Percentiles rank a stretch among this genome's conserved stretches.
Conservation (phyloP, 805 yeast genomes). For the Cyberlindnera meyerae region DNA sequence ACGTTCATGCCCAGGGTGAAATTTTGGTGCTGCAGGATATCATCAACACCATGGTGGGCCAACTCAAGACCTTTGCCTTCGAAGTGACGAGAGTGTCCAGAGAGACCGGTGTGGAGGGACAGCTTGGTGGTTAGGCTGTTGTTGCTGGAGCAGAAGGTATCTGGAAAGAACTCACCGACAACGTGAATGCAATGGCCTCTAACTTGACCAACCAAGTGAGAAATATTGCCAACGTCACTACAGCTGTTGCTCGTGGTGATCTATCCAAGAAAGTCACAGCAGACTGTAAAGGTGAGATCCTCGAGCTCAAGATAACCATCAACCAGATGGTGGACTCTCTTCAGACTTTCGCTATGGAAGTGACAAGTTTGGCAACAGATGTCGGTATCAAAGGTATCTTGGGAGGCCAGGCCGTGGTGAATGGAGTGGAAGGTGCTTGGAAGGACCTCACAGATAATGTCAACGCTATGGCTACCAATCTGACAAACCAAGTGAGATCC, state of each 20-base stretch:
- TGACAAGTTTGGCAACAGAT: conserved; percentile 84
- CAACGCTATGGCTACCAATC: conserved; percentile 87
- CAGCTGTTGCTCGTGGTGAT: conserved; percentile 87
- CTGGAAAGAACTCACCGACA: conserved; percentile 85
- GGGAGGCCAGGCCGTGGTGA: conserved; percentile 88
- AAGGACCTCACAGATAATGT: conserved; percentile 87
- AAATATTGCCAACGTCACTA: conserved; percentile 82
- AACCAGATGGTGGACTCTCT: conserved; percentile 91
- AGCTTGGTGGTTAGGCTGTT: conserved; percentile 83
- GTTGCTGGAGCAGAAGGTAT: conserved; percentile 82
- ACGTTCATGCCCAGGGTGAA: conserved; percentile 89
- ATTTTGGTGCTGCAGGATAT: conserved; percentile 79
- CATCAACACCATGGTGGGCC: conserved; percentile 86
- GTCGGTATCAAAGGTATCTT: conserved; percentile 91
- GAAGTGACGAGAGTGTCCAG: conserved; percentile 86
- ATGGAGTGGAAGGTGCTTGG: conserved; percentile 90
- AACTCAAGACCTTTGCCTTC: conserved; percentile 78
- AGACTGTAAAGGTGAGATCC: conserved; percentile 86
- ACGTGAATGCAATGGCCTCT: conserved; percentile 87
- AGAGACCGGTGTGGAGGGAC: conserved; percentile 85
- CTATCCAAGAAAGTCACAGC: conserved; percentile 80
- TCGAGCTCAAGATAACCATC: conserved; percentile 79
- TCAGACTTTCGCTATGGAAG: conserved; percentile 84
- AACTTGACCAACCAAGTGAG: conserved; percentile 84
- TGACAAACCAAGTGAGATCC: conserved; percentile 88